Evolutionary conservation across 1,139 yeast species (phyloP), one percentile per base, ranked within the genome.

Genomic region (Lodderomyces jiufengensis): DNA sequence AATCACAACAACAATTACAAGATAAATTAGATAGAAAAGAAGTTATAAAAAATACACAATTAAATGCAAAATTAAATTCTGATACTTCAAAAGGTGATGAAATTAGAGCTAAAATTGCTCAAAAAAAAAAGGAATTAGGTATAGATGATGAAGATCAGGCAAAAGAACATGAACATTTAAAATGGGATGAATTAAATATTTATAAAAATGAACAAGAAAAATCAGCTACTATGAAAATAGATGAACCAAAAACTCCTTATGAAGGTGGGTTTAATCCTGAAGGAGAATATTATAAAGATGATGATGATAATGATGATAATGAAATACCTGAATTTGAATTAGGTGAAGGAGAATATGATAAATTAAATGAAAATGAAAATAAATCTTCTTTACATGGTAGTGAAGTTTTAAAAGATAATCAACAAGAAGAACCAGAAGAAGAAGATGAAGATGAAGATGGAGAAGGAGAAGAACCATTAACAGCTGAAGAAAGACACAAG

Each of bases 201-300:
- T 69, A 78, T 48, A 61, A 76, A 40, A 73, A 83, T 13, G 92
- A 84, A 54, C 81, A 75, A 51, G 86, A 80, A 48, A 79, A 82
- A 55, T 63, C 73, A 22, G 77, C 90, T 24, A 81, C 86, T 29
- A 83, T 83, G 90, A 76, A 78, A 57, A 88, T 92, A 34, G 95
- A 87, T 50, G 98, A 92, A 59, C 98, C 98, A 25, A 92, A 92
- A 66, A 92, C 98, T 2, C 98, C 98, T 3, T 92, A 84, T 55
- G 95, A 86, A 54, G 95, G 95, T 14, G 95, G 97, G 0, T 84
- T 86, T 30, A 84, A 86, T 49, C 95, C 94, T 3, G 75, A 78
- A 40, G 76, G 80, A 9, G 97, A 90, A 48, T 94, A 90, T 55
- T 88, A 88, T 54, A 73, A 78, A 45, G 75, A 74, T 2, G 90